phyloP scores from a whole-genome alignment of 2,329 filamentous ascomycete genomes.

The Boeremia lycopersici region DNA sequence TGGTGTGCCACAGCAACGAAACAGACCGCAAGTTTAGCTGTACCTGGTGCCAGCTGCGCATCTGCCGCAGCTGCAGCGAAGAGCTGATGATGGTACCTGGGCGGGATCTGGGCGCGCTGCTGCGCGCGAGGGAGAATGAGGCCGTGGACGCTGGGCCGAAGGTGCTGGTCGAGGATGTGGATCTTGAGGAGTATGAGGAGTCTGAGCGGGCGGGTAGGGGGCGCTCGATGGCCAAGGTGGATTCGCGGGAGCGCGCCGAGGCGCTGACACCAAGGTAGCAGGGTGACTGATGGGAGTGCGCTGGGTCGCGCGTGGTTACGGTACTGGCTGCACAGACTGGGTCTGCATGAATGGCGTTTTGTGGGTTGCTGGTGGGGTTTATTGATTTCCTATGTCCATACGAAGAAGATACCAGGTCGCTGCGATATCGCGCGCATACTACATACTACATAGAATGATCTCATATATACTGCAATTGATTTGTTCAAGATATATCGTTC shows the following conservation, averaged over 20 bases:
- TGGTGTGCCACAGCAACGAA: constrained; percentile 39
- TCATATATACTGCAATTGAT: neutral
- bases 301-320: constrained; percentile 2
- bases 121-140: constrained; percentile 16
- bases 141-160: neutral
- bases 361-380: neutral
- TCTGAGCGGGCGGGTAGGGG: neutral
- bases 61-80: constrained; percentile 40
- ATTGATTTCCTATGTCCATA: constrained; percentile 2
- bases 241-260: constrained; percentile 2
- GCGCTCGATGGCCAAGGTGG: constrained; percentile 1
- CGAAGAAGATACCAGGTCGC: constrained; percentile 16
- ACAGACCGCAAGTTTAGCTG: constrained; percentile 41
- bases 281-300: neutral
- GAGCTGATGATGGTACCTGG: constrained; percentile 29
- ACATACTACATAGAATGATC: constrained; percentile 6
- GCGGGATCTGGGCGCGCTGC: constrained; percentile 24
- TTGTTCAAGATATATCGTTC: neutral
- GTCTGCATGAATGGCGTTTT: neutral
- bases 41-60: constrained; percentile 45
- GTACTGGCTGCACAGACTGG: neutral
- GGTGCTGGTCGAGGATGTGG: constrained; percentile 12
- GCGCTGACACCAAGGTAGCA: neutral
- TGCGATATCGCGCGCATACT: constrained; percentile 4
- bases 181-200: neutral